Base-by-base conservation (phyloP, 1,284 basidiomycete species). In the Cutaneotrichosporon mucoides region DNA sequence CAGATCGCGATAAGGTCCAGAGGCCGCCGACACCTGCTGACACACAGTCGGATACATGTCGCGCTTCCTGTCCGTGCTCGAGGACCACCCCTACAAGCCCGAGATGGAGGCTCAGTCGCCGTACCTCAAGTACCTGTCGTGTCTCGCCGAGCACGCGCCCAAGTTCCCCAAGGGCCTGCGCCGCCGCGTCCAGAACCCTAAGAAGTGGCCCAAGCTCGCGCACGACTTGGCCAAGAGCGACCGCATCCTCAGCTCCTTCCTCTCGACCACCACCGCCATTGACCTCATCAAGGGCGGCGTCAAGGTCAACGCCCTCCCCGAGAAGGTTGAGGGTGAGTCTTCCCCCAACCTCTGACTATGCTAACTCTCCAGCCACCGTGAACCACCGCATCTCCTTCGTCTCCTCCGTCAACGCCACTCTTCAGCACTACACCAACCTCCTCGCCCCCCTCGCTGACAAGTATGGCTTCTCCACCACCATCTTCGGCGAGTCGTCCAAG, bases 91-190 rank as follows among this genome's bases (percentile, higher is more conserved):
- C 0, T 76, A 68, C 68, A 57, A 68, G 59, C 72, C 75, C 13
- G 52, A 58, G 33, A 67, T 82, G 12, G 59, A 66, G 6, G 61
- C 75, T 6, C 66, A 68, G 24, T 74, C 73, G 37, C 81, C 82
- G 2, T 76, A 76, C 56, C 67, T 82, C 55, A 74, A 76, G 51
- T 79, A 74, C 67, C 73, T 83, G 12, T 73, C 78, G 43, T 83
- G 82, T 63, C 68, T 80, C 6, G 71, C 79, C 15, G 80, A 82
- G 13, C 70, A 77, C 42, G 81, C 81, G 2, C 75, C 76, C 3
- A 65, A 77, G 4, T 71, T 81, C 55, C 73, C 76, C 9, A 60
- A 62, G 12, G 54, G 64, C 13, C 65, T 81, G 50, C 70, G 67
- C 52, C 64, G 62, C 44, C 46, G 62, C 10, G 61, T 81, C 38